phyloP scores from a whole-genome alignment of 306 rosid genomes.

The Canavalia ensiformis region DNA sequence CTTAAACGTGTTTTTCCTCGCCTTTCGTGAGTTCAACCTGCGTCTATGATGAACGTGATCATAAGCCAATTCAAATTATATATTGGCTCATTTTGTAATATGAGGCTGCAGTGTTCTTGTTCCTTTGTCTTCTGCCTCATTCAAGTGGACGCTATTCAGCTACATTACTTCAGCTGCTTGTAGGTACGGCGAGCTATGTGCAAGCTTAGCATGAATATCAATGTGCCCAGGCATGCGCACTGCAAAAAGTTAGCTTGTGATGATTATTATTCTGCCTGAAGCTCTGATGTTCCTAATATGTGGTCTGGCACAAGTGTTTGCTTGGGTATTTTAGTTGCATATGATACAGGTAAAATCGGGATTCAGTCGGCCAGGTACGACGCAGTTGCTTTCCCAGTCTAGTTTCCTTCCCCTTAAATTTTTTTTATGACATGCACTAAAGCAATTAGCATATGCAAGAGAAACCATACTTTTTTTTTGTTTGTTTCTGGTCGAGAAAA shows the following conservation, averaged over 20 bases:
- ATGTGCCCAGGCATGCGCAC: background rate
- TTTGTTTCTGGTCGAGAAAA: no score
- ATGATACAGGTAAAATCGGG: background rate
- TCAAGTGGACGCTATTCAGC: background rate
- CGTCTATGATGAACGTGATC: background rate
- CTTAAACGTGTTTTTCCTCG: background rate
- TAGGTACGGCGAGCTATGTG: background rate
- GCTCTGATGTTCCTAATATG: background rate
- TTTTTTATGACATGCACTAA: background rate
- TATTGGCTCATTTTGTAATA: conserved; percentile 4
- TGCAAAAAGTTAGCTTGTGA: background rate
- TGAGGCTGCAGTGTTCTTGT: background rate
- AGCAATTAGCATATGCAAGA: background rate
- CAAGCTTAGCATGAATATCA: background rate
- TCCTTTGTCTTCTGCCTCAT: background rate
- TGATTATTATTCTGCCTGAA: background rate
- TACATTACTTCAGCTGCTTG: background rate
- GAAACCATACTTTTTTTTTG: background rate
- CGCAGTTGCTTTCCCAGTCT: background rate
- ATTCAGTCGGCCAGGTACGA: background rate
- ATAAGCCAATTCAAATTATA: background rate
- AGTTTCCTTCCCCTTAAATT: background rate
- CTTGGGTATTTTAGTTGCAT: background rate
- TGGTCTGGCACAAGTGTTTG: background rate
- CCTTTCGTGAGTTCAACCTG: background rate